Base-by-base conservation (phyloP, 2,329 filamentous ascomycete genomes). In the Shiraia sp. region DNA sequence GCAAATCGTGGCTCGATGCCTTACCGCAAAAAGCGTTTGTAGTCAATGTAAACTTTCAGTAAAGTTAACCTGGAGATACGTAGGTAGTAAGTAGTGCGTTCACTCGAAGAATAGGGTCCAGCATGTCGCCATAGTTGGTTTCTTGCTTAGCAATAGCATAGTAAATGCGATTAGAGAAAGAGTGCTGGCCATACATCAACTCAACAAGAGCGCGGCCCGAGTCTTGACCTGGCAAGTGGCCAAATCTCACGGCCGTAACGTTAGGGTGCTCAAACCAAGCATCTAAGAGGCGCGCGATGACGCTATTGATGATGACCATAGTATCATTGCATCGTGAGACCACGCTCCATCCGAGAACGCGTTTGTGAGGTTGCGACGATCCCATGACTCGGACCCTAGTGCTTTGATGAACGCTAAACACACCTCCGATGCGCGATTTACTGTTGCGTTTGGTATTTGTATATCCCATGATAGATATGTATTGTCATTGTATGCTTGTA, bases 31-130 rank as follows among this genome's bases (percentile, higher is more conserved):
- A 92, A 87, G 59, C 82, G 75, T 30, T 85, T 80, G 70, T 88
- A 88, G 69, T 92, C 88, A 62, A 93, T 89, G 65, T 88, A 88
- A 37, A 85, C 88, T 88, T 66, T 92, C 88, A 3, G 73, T 72
- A 63, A 88, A 93, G 53, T 87, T 78, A 15, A 81, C 71, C 14
- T 59, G 53, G n/a, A n/a, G n/a, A n/a, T n/a, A n/a, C n/a, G n/a
- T n/a, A n/a, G n/a, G n/a, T n/a, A n/a, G n/a, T n/a, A n/a, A n/a
- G n/a, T n/a, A n/a, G n/a, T n/a, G n/a, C n/a, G n/a, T n/a, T n/a
- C n/a, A n/a, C n/a, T n/a, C n/a, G n/a, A n/a, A 23, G 61, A 22
- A 26, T 35, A 35, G 23, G 28, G 7, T 22, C 19, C 5, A 32
- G 19, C 6, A 25, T n/a, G 10, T 31, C 4, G 36, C 83, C 85